Conservation (phyloP, 768 basidiomycete genomes). For the Termitomyces bulborhizus region DNA sequence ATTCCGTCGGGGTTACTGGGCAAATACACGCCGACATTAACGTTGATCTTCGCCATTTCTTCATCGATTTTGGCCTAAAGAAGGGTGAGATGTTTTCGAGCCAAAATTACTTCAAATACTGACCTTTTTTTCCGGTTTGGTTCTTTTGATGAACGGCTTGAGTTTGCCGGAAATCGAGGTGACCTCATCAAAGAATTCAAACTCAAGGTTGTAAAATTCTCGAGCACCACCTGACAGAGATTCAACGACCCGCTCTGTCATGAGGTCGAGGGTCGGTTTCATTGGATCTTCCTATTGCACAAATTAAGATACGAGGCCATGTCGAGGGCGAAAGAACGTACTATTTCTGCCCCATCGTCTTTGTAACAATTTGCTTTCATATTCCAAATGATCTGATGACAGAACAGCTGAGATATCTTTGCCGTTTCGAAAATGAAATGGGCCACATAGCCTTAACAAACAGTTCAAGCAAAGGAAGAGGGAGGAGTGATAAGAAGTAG, state of each 20-base stretch:
- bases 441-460: slow-evolving; percentile 74
- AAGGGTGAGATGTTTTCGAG: neutral
- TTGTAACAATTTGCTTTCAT: slow-evolving; percentile 99
- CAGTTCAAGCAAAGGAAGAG: neutral
- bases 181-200: slow-evolving; percentile 91
- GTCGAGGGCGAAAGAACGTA: slow-evolving; percentile 25
- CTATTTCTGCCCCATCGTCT: slow-evolving; percentile 83
- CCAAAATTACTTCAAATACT: neutral
- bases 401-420: slow-evolving; percentile 95
- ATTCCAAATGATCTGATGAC: slow-evolving; percentile 99
- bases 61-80: slow-evolving; percentile 94
- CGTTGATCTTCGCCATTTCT: slow-evolving; percentile 93
- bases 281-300: slow-evolving; percentile 77
- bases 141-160: slow-evolving; percentile 92
- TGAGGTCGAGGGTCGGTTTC: slow-evolving; percentile 90
- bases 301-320: neutral
- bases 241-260: slow-evolving; percentile 73
- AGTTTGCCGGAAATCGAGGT: slow-evolving; percentile 98
- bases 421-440: slow-evolving; percentile 96
- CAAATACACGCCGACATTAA: slow-evolving; percentile 94
- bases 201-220: slow-evolving; percentile 91
- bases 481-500: neutral
- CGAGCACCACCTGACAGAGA: slow-evolving; percentile 87
- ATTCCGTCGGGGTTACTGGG: slow-evolving; percentile 96
- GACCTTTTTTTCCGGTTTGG: slow-evolving; percentile 96